phyloP scores from a whole-genome alignment of 1,284 basidiomycete genomes.

The Boletus hoseneyae region DNA sequence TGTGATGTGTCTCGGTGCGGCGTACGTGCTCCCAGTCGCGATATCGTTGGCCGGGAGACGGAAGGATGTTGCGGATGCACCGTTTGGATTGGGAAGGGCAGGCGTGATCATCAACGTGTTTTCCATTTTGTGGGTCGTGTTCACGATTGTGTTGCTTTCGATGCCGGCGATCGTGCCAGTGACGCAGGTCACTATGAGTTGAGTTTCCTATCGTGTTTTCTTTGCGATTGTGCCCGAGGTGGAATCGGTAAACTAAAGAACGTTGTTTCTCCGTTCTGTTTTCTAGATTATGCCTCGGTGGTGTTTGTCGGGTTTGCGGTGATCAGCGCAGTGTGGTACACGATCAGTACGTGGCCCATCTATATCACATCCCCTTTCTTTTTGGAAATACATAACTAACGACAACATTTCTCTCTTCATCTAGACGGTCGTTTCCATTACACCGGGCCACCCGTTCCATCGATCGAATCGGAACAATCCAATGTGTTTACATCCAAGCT shows the following conservation, averaged over 20 bases:
- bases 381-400: no score
- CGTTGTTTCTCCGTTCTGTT: neutral
- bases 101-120: conserved; percentile 41
- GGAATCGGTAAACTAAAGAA: neutral
- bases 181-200: conserved; percentile 45
- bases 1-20: conserved; percentile 53
- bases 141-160: conserved; percentile 55
- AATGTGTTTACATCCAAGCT: no score
- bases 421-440: no score
- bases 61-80: conserved; percentile 39
- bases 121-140: conserved; percentile 47
- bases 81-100: conserved; percentile 41
- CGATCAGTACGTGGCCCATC: conserved; percentile 41
- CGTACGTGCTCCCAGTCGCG: conserved; percentile 50
- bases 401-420: no score
- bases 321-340: conserved; percentile 57
- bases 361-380: no score
- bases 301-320: conserved; percentile 58
- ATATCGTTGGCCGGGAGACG: conserved; percentile 43
- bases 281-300: conserved; percentile 54
- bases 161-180: conserved; percentile 55
- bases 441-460: no score
- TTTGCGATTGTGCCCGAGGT: no score
- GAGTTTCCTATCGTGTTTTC: neutral
- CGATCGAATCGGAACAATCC: no score